Evolutionary conservation across 1,284 basidiomycete genomes (phyloP), one percentile per base, ranked within the genome.

Genomic region (Ustilago curta): DNA sequence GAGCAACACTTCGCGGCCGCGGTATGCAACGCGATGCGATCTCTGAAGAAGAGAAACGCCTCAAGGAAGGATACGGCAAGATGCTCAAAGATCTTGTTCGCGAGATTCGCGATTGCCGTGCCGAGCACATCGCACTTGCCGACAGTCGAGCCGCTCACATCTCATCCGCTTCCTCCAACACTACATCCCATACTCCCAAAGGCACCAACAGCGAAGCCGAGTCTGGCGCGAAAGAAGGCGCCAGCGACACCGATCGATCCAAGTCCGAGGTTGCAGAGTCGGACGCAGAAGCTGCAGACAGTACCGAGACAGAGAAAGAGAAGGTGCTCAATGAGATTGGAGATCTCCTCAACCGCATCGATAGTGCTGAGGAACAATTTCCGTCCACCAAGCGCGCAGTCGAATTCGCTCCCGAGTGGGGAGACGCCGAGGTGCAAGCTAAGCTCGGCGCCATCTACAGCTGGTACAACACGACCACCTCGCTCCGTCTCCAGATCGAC

Each of bases 31-130:
- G 64, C 4, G 88, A 91, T 53, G 90, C 91, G 3, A 90, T 92
- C 45, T 91, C 91, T 51, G 93, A 95, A 81, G 96, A 98, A 86
- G 89, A 90, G 76, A 90, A 89, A 79, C 89, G 89, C 59, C 87
- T 97, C 47, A 92, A 94, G 62, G 93, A 96, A 79, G 90, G 92
- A 69, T 89, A 95, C 67, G 87, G 92, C 70, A 89, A 91, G 59
- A 89, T 89, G 11, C 93, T 95, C 50, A 93, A 95, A 82, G 86
- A 89, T 2, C 90, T 95, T 64, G 90, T 97, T 67, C 90, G 91
- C 58, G 94, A 97, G 80, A 88, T 98, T 51, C 88, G 90, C 67
- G 86, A 87, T 43, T 98, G 97, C 86, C 88, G 88, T 23, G 84
- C 86, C 27, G 87, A 88, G 8, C 65, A 77, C 64, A 85, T 85